A percentile compares a stretch with the other conserved stretches of the same genome.
Evolutionary conservation across 805 yeast species (phyloP).

Genomic region (Pichia thaimueangensis): DNA sequence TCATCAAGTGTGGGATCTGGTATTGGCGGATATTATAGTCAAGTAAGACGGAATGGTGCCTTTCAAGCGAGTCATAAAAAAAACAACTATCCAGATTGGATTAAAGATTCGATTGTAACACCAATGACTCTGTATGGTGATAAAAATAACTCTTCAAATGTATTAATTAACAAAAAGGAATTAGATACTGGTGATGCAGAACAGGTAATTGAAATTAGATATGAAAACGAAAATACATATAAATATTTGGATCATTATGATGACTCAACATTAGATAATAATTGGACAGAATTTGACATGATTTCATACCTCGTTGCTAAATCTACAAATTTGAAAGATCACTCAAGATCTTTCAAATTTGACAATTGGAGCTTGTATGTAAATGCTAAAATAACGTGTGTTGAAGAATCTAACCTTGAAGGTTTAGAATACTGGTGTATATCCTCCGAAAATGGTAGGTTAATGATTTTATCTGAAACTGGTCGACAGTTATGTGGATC

Average conservation of each 20-base stretch:
- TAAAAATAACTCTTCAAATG: constrained; percentile 22
- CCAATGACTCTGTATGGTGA: constrained; percentile 28
- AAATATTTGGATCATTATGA: constrained; percentile 23
- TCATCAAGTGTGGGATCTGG: not conserved
- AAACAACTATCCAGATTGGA: constrained; percentile 29
- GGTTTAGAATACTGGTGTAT: constrained; percentile 50
- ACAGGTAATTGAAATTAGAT: constrained; percentile 20
- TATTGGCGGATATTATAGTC: not conserved
- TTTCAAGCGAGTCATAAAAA: constrained; percentile 15
- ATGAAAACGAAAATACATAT: constrained; percentile 9
- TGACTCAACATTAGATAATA: constrained; percentile 21
- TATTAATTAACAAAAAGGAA: constrained; percentile 20
- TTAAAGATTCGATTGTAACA: constrained; percentile 20
- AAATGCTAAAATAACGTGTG: constrained; percentile 35
- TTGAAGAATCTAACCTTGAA: constrained; percentile 27
- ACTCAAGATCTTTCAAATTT: not conserved
- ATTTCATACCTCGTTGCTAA: constrained; percentile 18
- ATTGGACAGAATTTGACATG: constrained; percentile 32
- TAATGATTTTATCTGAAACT: constrained; percentile 38
- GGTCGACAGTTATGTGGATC: constrained; percentile 44
- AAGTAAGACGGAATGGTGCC: not conserved
- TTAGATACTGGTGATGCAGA: constrained; percentile 2
- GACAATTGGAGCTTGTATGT: constrained; percentile 36
- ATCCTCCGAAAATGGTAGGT: constrained; percentile 53
- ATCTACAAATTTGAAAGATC: not conserved